Base-by-base conservation (phyloP, 768 basidiomycete species). In the Suillus hirtellus region DNA sequence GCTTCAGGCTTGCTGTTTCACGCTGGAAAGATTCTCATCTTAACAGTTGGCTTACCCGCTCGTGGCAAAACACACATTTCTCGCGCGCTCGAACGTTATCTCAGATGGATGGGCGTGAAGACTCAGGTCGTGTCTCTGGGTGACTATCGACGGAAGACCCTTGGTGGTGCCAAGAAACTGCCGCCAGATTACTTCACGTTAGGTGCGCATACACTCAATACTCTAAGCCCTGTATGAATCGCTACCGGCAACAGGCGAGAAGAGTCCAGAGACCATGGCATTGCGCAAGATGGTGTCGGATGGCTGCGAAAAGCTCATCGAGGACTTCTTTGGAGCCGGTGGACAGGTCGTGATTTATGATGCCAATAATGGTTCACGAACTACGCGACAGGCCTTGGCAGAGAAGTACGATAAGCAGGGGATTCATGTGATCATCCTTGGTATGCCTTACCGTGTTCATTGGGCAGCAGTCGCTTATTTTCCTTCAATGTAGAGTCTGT, bases 271-370 rank as follows among this genome's bases (percentile, higher is more conserved):
- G 72, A 98, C 97, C 0, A 81, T 92, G 61, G 84, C 82, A 42
- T 78, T 99, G 49, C 81, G 97, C 59, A 82, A 85, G 68, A 84
- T 81, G 69, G 86, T 96, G 66, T 85, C 89, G 49, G 81, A 83
- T 0, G 93, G 90, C n/a, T 92, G 97, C 66, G 95, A 98, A 77
- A 83, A 91, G 73, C 80, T 89, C 55, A 94, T 99, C 47, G 89
- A 87, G 86, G 87, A 94, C 66, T 97, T 91, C 77, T 99, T 96
- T 76, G 82, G 84, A 63, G 77, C 76, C 2, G 90, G 93, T 6
- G 97, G 96, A 0, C 97, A 99, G 75, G 96, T 99, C 31, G 94
- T 96, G 43, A 96, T 99, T 66, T 99, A 98, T 78, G 97, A 99
- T 73, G 97, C 97, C 35, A 99, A 99, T 72, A 98, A 98, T 69